Evolutionary conservation across 139 green algal species (phyloP), one percentile per base, ranked within the genome.

Genomic region (Diplosphaera chodatii): DNA sequence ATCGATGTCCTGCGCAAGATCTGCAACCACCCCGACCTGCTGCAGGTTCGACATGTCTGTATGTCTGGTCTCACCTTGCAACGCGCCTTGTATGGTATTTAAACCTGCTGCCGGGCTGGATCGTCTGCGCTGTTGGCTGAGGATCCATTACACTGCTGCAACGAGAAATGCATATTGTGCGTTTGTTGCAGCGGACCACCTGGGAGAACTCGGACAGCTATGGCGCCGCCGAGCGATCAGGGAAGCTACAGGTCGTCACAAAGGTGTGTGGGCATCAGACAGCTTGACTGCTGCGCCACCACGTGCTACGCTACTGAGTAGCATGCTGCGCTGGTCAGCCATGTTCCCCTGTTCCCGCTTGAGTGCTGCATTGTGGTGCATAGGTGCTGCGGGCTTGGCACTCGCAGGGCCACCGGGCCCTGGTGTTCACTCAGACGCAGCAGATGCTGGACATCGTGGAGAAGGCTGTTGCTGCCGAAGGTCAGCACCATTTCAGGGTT

Each of bases 381-480:
- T 77, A 82, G 70, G 83, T 99, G 30, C 77, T 99, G 63, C 30
- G 64, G 13, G 77, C 88, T 31, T 99, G 94, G 94, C 70, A 85
- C 5, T 56, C 71, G 65, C 78, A 86, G 29, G 92, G 90, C 2
- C 92, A 97, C 86, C 81, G 68, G 29, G 84, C 83, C 23, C 84
- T 96, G 69, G 37, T 96, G n/a, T 96, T 95, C 82, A 86, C 79
- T 0, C 92, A 97, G 91, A 97, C 92, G 48, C 92, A 97, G 84
- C 91, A 97, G 84, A 98, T 98, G 95, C 85, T 99, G 69, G 95
- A 99, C 83, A 98, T 99, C 65, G 0, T 98, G 48, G 92, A 99
- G 84, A 81, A 76, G 64, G 67, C 80, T 21, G 84, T 90, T 33
- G 21, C 72, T n/a, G 56, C 67, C 34, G 74, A 76, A 27, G 63